phyloP scores from a whole-genome alignment of 2,329 filamentous ascomycete genomes.

The Diplodia corticola region DNA sequence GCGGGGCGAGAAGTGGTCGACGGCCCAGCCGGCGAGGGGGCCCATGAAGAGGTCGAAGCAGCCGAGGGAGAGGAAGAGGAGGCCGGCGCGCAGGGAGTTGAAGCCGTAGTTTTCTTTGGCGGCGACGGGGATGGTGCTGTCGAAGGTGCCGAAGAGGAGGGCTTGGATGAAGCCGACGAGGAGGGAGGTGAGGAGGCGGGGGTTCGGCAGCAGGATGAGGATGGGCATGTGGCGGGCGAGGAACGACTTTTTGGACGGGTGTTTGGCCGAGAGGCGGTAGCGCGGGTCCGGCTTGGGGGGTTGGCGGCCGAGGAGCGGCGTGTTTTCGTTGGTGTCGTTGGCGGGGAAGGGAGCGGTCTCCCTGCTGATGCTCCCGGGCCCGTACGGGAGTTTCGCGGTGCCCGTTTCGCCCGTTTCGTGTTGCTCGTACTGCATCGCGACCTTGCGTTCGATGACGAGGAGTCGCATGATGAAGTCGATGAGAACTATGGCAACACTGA shows the following conservation, averaged over 20 bases:
- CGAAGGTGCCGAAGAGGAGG: slow-evolving; percentile 44
- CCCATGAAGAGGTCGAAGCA: slow-evolving; percentile 48
- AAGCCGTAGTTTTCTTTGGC: slow-evolving; percentile 48
- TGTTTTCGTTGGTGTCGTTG: slow-evolving; percentile 30
- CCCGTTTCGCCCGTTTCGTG: slow-evolving; percentile 24
- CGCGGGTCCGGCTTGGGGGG: not conserved
- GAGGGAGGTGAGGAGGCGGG: slow-evolving; percentile 35
- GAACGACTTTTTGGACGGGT: slow-evolving; percentile 41
- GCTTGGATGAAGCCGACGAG: slow-evolving; percentile 49
- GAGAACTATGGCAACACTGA: slow-evolving; percentile 55
- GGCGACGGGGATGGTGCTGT: slow-evolving; percentile 50
- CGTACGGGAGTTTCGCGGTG: slow-evolving; percentile 26
- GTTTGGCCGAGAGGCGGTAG: slow-evolving; percentile 33
- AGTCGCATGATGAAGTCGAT: slow-evolving; percentile 63
- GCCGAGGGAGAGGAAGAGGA: slow-evolving; percentile 50
- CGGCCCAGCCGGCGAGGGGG: slow-evolving; percentile 50
- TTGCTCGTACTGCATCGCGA: slow-evolving; percentile 49
- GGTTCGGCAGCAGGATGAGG: slow-evolving; percentile 43
- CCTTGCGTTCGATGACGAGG: slow-evolving; percentile 64
- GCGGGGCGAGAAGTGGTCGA: slow-evolving; percentile 50
- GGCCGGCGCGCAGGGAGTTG: slow-evolving; percentile 45
- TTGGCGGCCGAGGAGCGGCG: slow-evolving; percentile 28
- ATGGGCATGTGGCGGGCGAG: slow-evolving; percentile 49
- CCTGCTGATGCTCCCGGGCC: slow-evolving; percentile 11
- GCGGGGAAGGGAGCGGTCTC: slow-evolving; percentile 1